Evolutionary conservation across 1,284 basidiomycete genomes (phyloP), one percentile per base, ranked within the genome.

Genomic region (Cryptococcus sp.): DNA sequence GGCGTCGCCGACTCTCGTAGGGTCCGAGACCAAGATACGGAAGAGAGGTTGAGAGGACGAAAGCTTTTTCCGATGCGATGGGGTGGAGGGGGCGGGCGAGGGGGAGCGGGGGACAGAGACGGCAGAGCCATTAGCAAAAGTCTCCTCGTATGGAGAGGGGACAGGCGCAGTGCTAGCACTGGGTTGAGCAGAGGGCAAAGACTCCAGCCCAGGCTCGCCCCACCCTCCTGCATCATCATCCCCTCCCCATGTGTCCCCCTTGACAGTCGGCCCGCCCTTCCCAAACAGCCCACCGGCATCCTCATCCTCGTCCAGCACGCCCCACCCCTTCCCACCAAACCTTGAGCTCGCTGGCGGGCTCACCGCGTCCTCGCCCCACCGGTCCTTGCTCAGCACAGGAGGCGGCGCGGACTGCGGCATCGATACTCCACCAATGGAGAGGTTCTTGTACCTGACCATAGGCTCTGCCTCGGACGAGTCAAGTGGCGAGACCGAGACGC

Each of bases 1-100:
- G 0, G 91, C 88, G 71, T 94, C 91, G 23, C 93, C 93, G 36
- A 96, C 87, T 66, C 89, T 90, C 62, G 95, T 91, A 15, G 93
- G 93, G 75, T 97, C 93, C 49, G 90, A 88, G 18, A 97, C 91
- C 0, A 86, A 84, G 62, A 96, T 91, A 18, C 83, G 76, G 72
- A 95, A 81, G 15, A 77, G 61, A 2, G 77, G 78, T 13, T 71
- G 65, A 3, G 60, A 46, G 28, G 28, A 33, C 6, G 53, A 55
- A 18, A 57, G 53, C 23, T 57, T 60, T 12, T 55, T 55, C 38
- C 52, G 46, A 37, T 44, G 86, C 83, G 63, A 95, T 88, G n/a
- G 82, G 73, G 73, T 92, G 76, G 35, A 73, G 54, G 18, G 73
- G 71, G 28, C 69, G 62, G 42, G 38, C 12, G 37, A 43, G 9